These are phyloP conservation scores for Russula compacta DNA, from an alignment of 768 basidiomycete genomes.

Conservation along the genomic window DNA sequence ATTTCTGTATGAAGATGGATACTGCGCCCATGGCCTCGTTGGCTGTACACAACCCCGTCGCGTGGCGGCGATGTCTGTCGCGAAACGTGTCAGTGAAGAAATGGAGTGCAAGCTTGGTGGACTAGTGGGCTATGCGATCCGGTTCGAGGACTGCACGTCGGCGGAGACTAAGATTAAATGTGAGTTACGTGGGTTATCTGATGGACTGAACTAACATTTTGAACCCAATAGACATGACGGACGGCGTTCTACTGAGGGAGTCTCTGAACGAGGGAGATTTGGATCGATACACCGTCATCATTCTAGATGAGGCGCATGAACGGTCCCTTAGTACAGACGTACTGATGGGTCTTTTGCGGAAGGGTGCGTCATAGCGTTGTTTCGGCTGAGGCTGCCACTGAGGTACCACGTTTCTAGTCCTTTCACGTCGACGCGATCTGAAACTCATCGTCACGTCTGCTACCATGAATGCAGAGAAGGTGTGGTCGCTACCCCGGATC, in stretches of 20 bases:
- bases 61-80: constrained; percentile 99
- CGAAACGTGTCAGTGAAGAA: constrained; percentile 99
- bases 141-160: constrained; percentile 96
- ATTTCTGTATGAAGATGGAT: constrained; percentile 96
- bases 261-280: constrained; percentile 98
- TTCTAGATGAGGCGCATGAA: constrained; percentile 98
- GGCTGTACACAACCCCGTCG: constrained; percentile 98
- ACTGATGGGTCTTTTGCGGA: constrained; percentile 89
- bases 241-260: constrained; percentile 96
- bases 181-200: constrained; percentile 30
- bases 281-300: constrained; percentile 93
- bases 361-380: constrained; percentile 50
- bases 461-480: constrained; percentile 99
- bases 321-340: constrained; percentile 96
- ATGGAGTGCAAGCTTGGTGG: constrained; percentile 95
- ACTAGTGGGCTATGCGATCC: constrained; percentile 93
- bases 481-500: constrained; percentile 24
- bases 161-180: constrained; percentile 96
- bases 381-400: neutral
- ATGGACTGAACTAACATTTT: neutral
- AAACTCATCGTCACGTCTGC: constrained; percentile 98
- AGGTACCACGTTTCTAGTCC: constrained; percentile 31
- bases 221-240: constrained; percentile 78
- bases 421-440: constrained; percentile 84
- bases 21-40: constrained; percentile 79